These are phyloP conservation scores for Fusarium sp. DNA, from an alignment of 2,329 filamentous ascomycete species.

Conservation along the genomic window DNA sequence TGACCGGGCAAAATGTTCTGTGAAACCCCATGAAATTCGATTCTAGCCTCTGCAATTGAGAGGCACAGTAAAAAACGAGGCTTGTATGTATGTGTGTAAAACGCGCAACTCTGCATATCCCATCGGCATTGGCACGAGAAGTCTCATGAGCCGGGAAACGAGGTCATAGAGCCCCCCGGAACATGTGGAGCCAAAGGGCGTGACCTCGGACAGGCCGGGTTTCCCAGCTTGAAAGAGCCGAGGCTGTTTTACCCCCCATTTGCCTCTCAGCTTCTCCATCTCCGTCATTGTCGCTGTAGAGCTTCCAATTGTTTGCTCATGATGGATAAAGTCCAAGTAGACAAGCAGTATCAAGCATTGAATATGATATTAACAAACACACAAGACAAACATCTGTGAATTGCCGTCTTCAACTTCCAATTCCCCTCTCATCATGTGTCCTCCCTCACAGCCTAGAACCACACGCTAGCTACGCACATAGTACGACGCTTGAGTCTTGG, in stretches of 20 bases:
- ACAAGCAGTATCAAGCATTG: neutral
- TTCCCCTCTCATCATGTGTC: neutral
- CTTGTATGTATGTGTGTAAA: neutral
- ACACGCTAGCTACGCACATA: neutral
- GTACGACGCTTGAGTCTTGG: neutral
- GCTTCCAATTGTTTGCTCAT: neutral
- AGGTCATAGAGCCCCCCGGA: slow-evolving; percentile 12
- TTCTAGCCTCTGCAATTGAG: neutral
- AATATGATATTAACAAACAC: neutral
- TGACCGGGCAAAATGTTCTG: neutral
- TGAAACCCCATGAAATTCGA: neutral
- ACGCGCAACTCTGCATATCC: slow-evolving; percentile 2
- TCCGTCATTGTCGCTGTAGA: neutral
- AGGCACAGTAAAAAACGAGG: neutral
- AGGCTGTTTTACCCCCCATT: slow-evolving; percentile 21
- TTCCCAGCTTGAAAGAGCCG: slow-evolving; percentile 29
- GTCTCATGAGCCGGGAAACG: slow-evolving; percentile 30
- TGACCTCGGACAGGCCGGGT: slow-evolving; percentile 17
- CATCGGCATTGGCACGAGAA: slow-evolving; percentile 9
- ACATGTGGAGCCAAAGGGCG: slow-evolving; percentile 13
- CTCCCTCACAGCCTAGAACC: neutral
- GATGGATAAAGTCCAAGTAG: neutral
- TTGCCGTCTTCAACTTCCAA: neutral
- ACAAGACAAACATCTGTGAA: neutral
- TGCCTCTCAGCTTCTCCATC: neutral